phyloP scores from a whole-genome alignment of 805 yeast genomes.

The Debaryomyces prosopidis region DNA sequence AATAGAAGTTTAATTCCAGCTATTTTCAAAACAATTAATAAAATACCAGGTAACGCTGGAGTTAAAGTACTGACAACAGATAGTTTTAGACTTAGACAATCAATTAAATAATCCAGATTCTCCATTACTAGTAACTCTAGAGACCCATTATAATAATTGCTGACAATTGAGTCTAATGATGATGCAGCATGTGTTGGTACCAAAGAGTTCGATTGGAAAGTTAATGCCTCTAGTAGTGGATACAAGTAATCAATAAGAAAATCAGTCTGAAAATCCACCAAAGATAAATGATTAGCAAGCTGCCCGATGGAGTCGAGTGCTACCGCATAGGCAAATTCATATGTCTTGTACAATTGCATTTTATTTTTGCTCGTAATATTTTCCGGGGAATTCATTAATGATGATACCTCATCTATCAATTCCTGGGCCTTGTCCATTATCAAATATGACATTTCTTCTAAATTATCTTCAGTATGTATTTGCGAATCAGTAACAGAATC shows the following conservation, averaged over 20 bases:
- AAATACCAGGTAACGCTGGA: slow-evolving; percentile 69
- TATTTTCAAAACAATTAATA: slow-evolving; percentile 66
- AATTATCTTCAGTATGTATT: slow-evolving; percentile 7
- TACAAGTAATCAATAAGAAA: slow-evolving; percentile 72
- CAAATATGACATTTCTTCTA: slow-evolving; percentile 29
- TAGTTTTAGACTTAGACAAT: slow-evolving; percentile 69
- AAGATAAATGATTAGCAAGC: slow-evolving; percentile 20
- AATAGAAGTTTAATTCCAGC: slow-evolving; percentile 67
- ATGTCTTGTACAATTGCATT: slow-evolving; percentile 4
- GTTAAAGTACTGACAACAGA: slow-evolving; percentile 66
- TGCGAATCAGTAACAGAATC: slow-evolving; percentile 18
- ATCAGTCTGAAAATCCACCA: slow-evolving; percentile 37
- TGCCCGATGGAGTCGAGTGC: slow-evolving; percentile 47
- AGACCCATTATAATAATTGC: slow-evolving; percentile 54
- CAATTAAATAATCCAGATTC: slow-evolving; percentile 80
- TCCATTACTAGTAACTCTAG: slow-evolving; percentile 55
- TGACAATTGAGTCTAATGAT: slow-evolving; percentile 46
- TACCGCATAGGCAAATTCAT: slow-evolving; percentile 33
- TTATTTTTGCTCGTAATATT: slow-evolving; percentile 5
- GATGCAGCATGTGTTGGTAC: slow-evolving; percentile 57
- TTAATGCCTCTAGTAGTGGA: slow-evolving; percentile 71
- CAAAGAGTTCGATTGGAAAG: slow-evolving; percentile 46
- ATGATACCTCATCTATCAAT: slow-evolving; percentile 37
- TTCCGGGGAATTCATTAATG: slow-evolving; percentile 6
- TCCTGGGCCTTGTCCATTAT: slow-evolving; percentile 40